phyloP scores from a whole-genome alignment of 2,329 filamentous ascomycete genomes.

The Xylaria hypoxylon region DNA sequence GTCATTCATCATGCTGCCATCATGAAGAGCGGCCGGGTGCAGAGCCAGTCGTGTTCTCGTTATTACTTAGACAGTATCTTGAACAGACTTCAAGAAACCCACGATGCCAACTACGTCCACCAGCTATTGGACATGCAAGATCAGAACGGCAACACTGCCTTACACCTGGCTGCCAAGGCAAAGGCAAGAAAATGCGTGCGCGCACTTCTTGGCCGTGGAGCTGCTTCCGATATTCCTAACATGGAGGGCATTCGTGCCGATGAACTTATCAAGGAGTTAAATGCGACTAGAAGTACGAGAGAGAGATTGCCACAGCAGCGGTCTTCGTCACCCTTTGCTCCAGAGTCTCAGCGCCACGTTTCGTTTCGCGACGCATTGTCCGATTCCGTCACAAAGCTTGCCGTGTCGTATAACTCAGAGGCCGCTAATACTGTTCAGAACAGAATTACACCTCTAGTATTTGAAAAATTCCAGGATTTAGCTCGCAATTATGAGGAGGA shows the following conservation, averaged over 20 bases:
- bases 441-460: slow-evolving; percentile 75
- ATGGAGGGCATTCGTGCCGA: slow-evolving; percentile 84
- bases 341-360: slow-evolving; percentile 68
- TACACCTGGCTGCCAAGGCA: slow-evolving; percentile 79
- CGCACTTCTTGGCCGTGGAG: slow-evolving; percentile 80
- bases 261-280: slow-evolving; percentile 81
- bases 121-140: slow-evolving; percentile 85
- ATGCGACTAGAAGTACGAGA: slow-evolving; percentile 72
- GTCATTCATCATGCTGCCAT: slow-evolving; percentile 95
- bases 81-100: slow-evolving; percentile 83
- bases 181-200: slow-evolving; percentile 92
- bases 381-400: slow-evolving; percentile 58
- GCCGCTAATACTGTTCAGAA: slow-evolving; percentile 77
- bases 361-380: slow-evolving; percentile 64
- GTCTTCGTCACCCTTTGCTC: slow-evolving; percentile 79
- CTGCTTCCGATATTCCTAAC: slow-evolving; percentile 85
- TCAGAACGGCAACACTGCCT: slow-evolving; percentile 86
- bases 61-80: slow-evolving; percentile 95
- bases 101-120: slow-evolving; percentile 81
- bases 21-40: slow-evolving; percentile 82
- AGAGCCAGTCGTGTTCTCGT: slow-evolving; percentile 87
- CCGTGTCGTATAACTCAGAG: slow-evolving; percentile 65
- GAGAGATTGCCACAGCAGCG: slow-evolving; percentile 76
- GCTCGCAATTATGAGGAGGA: slow-evolving; percentile 79
- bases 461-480: slow-evolving; percentile 78